A percentile compares a stretch with the other conserved stretches of the same genome.
Conservation (phyloP, 768 basidiomycete genomes). For the Xerocomellus dryophilus region DNA sequence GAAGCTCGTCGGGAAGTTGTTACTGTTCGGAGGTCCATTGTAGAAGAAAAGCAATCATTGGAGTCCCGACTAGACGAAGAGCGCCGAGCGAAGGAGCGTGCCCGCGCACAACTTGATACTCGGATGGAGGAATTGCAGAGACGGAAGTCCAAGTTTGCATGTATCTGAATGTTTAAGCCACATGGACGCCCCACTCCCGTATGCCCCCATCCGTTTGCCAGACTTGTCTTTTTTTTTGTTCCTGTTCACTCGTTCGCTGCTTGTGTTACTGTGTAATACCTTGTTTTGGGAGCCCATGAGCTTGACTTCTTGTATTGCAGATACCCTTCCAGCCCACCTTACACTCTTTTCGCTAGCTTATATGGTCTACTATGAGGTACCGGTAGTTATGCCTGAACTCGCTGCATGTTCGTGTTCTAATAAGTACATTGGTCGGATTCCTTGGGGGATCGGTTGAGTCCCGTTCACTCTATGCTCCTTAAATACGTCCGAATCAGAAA, state of each 20-base stretch:
- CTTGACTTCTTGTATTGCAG: slow-evolving; percentile 25
- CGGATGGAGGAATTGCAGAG: slow-evolving; percentile 82
- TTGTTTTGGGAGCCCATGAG: slow-evolving; percentile 27
- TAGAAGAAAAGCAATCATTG: slow-evolving; percentile 84
- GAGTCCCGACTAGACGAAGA: slow-evolving; percentile 85
- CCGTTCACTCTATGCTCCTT: too few relatives aligned
- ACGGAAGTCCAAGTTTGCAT: slow-evolving; percentile 91
- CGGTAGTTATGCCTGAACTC: slow-evolving; percentile 21
- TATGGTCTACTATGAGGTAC: slow-evolving; percentile 34
- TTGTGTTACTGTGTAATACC: slow-evolving; percentile 26
- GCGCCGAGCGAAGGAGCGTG: slow-evolving; percentile 84
- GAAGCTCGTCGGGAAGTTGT: slow-evolving; percentile 80
- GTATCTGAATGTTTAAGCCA: slow-evolving; percentile 51
- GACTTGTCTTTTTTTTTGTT: slow-evolving; percentile 7
- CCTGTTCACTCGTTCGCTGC: slow-evolving; percentile 20
- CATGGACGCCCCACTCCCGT: neutral
- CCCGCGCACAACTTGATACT: slow-evolving; percentile 79
- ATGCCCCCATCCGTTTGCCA: slow-evolving; percentile 6
- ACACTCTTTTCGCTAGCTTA: slow-evolving; percentile 31
- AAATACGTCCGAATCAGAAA: too few relatives aligned
- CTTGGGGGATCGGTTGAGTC: neutral
- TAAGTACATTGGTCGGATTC: slow-evolving; percentile 23
- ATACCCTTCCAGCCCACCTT: slow-evolving; percentile 27
- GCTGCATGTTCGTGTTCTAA: slow-evolving; percentile 25
- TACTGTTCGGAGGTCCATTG: slow-evolving; percentile 71